Base-by-base conservation (phyloP, 1,284 basidiomycete species). In the Leccinum pachyderme region DNA sequence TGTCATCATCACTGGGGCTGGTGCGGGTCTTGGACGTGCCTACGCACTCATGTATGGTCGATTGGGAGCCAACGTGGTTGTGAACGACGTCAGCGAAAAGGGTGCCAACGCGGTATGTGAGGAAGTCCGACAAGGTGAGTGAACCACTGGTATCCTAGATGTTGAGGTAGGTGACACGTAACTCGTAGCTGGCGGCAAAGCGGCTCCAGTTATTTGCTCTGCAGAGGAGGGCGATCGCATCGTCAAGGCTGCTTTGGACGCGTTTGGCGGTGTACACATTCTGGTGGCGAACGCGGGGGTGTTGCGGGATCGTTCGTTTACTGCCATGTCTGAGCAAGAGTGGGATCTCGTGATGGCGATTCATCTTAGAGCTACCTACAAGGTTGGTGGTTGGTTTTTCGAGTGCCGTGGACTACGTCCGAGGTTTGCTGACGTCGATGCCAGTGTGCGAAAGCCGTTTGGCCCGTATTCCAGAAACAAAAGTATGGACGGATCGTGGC, bases 401-500 rank as follows among this genome's bases (percentile, higher is more conserved):
- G 6, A 4, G 4, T 4, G 39, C 48, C 7, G 7, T 25, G 41
- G 27, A 31, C 3, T 22, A 48, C 8, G 15, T 43, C 25, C 9
- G 11, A 32, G 12, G 7, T 11, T 32, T 13, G 24, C 46, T 65
- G 41, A 69, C 5, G 8, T 11, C 15, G 5, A 25, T 2, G 7
- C 2, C 35, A 91, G 87, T 93, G 91, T 65, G 89, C 86, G 54
- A 93, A 97, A 71, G 96, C 96, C 12, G 91, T 93, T 35, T 99
- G 95, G 97, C 95, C 96, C 4, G 80, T 94, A 68, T 98, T 99
- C 82, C 88, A 91, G 73, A 91, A 96, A 76, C 97, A 99, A 72
- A 95, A 95, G 75, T 98, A 90, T 70, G 96, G 97, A 32, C 87
- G 97, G 55, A 96, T 99, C 67, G 82, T 99, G 55, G 97, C 93